Evolutionary conservation across 2,329 filamentous ascomycete genomes (phyloP).

Genomic region (Chalara sp.): DNA sequence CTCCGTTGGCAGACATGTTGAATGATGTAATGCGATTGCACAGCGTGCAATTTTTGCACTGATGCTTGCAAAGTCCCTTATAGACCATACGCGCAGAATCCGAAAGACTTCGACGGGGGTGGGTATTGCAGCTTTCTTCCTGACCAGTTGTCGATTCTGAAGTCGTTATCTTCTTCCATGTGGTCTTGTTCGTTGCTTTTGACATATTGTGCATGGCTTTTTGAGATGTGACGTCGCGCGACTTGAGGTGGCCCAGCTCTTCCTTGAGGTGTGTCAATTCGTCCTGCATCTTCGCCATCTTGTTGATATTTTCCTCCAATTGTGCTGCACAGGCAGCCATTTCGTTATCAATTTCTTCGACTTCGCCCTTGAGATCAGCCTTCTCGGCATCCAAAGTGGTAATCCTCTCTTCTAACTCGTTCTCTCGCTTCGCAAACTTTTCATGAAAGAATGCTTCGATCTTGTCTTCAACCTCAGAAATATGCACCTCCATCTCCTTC

Average conservation of each 20-base stretch:
- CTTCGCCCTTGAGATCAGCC: not conserved
- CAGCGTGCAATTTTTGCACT: conserved; percentile 49
- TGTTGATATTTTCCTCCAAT: not conserved
- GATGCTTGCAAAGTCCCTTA: conserved; percentile 46
- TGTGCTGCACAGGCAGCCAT: not conserved
- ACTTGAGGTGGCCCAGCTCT: not conserved
- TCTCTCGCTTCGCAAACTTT: not conserved
- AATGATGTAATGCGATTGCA: conserved; percentile 46
- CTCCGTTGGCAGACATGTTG: conserved; percentile 23
- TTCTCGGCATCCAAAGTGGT: not conserved
- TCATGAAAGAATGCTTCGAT: not conserved
- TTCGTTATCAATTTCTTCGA: not conserved
- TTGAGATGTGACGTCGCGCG: not conserved
- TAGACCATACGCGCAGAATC: too few relatives aligned
- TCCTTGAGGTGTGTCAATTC: not conserved
- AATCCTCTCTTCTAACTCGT: not conserved
- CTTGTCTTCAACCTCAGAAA: not conserved
- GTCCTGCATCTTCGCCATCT: not conserved
- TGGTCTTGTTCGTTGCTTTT: conserved; percentile 27
- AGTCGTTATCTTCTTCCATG: conserved; percentile 33
- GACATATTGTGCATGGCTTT: not conserved
- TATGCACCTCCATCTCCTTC: not conserved
- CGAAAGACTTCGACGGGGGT: conserved; percentile 43
- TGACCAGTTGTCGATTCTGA: conserved; percentile 15
- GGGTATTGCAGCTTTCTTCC: conserved; percentile 17